Evolutionary conservation across 1,284 basidiomycete genomes (phyloP).

Genomic region (Marasmius oreades): DNA sequence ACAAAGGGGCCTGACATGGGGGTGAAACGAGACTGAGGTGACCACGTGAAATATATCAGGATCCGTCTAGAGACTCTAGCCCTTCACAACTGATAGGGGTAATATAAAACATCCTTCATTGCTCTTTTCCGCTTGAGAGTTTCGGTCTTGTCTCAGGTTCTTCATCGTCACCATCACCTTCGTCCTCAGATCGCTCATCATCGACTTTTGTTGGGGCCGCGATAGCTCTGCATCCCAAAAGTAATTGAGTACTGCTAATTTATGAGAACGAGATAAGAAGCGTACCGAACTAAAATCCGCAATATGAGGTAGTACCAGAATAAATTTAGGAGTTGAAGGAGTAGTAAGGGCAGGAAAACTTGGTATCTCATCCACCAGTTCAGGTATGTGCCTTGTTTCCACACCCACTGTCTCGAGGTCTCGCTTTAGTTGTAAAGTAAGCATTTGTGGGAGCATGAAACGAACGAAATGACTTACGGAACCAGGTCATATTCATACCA

Average conservation of each 20-base stretch:
- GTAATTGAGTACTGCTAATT: conserved; percentile 16
- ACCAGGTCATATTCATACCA: conserved; percentile 79
- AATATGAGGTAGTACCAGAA: conserved; percentile 89
- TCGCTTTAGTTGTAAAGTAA: conserved; percentile 38
- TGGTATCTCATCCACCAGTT: conserved; percentile 80
- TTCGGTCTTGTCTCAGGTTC: conserved; percentile 22
- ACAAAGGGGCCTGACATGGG: too few relatives aligned
- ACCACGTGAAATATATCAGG: too few relatives aligned
- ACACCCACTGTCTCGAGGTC: conserved; percentile 55
- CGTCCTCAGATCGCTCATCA: conserved; percentile 66
- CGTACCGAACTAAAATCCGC: conserved; percentile 57
- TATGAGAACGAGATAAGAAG: not conserved
- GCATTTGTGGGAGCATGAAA: not conserved
- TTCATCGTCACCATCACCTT: conserved; percentile 46
- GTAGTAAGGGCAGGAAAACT: conserved; percentile 70
- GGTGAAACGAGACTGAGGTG: too few relatives aligned
- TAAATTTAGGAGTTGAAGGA: conserved; percentile 81
- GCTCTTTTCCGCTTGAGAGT: not conserved
- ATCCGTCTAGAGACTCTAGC: too few relatives aligned
- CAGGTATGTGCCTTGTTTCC: conserved; percentile 69
- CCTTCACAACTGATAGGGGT: too few relatives aligned
- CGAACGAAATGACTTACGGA: conserved; percentile 55
- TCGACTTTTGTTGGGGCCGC: conserved; percentile 26
- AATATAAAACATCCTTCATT: too few relatives aligned
- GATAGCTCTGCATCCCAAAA: conserved; percentile 32